A percentile compares a stretch with the other conserved stretches of the same genome.
Evolutionary conservation across 2,329 filamentous ascomycete species (phyloP).

Genomic region (Macrophomina tecta): DNA sequence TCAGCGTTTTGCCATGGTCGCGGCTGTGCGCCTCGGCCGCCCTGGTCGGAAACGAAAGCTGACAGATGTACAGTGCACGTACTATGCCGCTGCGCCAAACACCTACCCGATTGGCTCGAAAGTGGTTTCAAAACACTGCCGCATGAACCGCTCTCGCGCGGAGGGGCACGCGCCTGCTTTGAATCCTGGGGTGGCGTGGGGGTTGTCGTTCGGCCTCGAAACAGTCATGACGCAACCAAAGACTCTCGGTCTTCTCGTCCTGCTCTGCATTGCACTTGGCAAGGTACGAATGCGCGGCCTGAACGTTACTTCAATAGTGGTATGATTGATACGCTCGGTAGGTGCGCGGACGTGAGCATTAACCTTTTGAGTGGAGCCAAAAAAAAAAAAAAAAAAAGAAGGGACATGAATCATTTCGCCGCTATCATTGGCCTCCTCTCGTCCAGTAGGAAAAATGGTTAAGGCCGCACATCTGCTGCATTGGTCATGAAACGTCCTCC

Average conservation of each 20-base stretch:
- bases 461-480: too few species aligned
- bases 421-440: too few species aligned
- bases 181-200: background rate
- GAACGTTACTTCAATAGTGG: background rate
- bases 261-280: background rate
- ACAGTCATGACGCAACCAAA: background rate
- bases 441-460: too few species aligned
- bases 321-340: background rate
- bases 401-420: too few species aligned
- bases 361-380: too few species aligned
- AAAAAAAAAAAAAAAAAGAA: too few species aligned
- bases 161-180: background rate
- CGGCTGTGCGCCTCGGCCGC: background rate
- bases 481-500: too few species aligned
- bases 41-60: background rate
- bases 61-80: background rate
- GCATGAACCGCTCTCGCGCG: background rate
- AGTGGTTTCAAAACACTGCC: background rate
- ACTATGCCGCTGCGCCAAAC: background rate
- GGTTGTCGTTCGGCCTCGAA: background rate
- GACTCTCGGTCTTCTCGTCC: background rate
- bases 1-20: conserved; percentile 6
- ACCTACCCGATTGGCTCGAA: background rate
- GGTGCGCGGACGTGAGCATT: background rate
- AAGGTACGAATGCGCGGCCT: background rate